Base-by-base conservation (phyloP, 2,329 filamentous ascomycete species). In the Cladosporium colombiae region DNA sequence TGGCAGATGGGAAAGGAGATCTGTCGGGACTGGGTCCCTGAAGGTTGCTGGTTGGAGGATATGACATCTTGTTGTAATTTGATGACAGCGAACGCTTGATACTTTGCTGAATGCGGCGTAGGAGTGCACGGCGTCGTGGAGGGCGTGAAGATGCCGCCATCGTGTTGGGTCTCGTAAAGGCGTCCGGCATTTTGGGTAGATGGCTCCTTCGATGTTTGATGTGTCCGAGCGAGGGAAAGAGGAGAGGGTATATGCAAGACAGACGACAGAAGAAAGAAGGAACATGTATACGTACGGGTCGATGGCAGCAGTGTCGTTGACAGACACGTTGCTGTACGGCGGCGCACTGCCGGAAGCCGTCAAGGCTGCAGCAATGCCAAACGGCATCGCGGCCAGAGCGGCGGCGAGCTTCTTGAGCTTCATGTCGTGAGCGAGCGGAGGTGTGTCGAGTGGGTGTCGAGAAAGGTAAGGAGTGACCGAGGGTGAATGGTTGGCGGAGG, bases 391-490 rank as follows among this genome's bases (percentile, higher is more conserved):
- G 33, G 61, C 50, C 33, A 63, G 33, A 57, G 70, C 18, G n/a
- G 65, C 66, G 44, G 61, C 63, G 56, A 60, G 57, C 52, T 52
- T 29, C 57, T 57, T 70, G 67, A 66, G 68, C 63, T 66, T 70
- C 65, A 68, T 67, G 68, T 44, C 56, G 44, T n/a, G 44, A 40
- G 59, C 44, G 29, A 37, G 44, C 37, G 64, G 62, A 57, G 23
- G 21, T 46, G 40, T 46, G 40, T 46, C n/a, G 40, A 46, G n/a
- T 46, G 18, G 67, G 64, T n/a, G 29, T 33, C 55, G 57, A 68
- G 64, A 68, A 72, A 72, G 53, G 72, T 69, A 72, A 73, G 56
- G 72, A 74, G 67, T 71, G 72, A 73, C 71, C 71, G 69, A 49
- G 62, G 68, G 68, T 70, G 70, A 68, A 66, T 37, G 49, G 64